phyloP scores from a whole-genome alignment of 257 asterid species.

The Henckelia pumila region DNA sequence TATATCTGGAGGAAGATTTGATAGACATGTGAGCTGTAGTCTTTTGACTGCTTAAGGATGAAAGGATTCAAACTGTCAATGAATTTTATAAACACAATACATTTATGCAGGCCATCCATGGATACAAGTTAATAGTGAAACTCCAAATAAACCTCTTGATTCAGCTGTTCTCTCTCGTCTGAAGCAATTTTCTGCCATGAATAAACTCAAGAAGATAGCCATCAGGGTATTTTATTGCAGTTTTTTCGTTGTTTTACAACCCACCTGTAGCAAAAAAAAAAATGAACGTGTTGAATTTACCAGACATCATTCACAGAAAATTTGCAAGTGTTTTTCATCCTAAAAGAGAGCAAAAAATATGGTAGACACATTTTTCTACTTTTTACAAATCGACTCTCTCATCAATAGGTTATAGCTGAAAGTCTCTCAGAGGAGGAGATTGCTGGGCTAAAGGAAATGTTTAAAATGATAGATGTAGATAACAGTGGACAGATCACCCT shows the following conservation, averaged over 20 bases:
- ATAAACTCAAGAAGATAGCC: slow-evolving; percentile 69
- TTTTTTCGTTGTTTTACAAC: neutral
- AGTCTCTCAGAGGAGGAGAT: slow-evolving; percentile 87
- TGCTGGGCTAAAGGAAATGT: slow-evolving; percentile 81
- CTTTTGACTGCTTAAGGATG: neutral
- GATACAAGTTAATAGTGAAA: slow-evolving; percentile 57
- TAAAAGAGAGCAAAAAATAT: neutral
- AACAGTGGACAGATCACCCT: slow-evolving; percentile 83
- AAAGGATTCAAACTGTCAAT: neutral
- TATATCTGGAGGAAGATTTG: neutral
- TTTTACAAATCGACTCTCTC: slow-evolving; percentile 3
- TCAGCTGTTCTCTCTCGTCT: slow-evolving; percentile 63
- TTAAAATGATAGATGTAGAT: slow-evolving; percentile 75
- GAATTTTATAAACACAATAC: slow-evolving; percentile 5
- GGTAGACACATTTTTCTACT: neutral
- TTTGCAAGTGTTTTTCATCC: neutral
- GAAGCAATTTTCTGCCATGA: slow-evolving; percentile 69
- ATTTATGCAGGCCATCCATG: slow-evolving; percentile 67
- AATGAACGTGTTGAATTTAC: neutral
- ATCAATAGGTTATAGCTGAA: slow-evolving; percentile 72
- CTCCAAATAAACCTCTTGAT: slow-evolving; percentile 75
- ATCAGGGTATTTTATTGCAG: slow-evolving; percentile 46
- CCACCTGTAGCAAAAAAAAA: neutral
- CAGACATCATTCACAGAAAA: neutral
- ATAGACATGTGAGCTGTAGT: neutral